These are phyloP conservation scores for Polygonum maritimum DNA, from an alignment of 148 eudicot species.

Conservation along the genomic window DNA sequence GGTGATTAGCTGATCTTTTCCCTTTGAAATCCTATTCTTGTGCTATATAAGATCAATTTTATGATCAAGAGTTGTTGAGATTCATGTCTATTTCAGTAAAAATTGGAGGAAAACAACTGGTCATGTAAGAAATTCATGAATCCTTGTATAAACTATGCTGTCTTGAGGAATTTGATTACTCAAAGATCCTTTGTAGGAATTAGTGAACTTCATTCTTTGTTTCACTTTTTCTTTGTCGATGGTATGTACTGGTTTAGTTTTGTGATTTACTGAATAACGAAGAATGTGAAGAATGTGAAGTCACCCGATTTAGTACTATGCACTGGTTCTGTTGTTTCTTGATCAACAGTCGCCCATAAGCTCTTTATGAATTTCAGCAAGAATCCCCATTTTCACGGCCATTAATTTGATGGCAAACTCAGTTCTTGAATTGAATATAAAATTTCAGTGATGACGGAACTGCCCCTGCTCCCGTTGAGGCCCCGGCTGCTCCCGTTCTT, in stretches of 20 bases:
- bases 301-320: no score
- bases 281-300: not conserved
- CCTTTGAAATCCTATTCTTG: not conserved
- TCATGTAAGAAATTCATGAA: not conserved
- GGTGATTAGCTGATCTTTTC: not conserved
- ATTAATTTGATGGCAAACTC: not conserved
- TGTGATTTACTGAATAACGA: not conserved
- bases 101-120: not conserved
- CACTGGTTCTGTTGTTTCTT: no score
- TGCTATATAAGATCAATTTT: not conserved
- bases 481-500: not conserved
- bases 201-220: no score
- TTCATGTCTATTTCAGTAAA: not conserved
- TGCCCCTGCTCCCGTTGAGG: not conserved
- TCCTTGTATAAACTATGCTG: not conserved
- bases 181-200: no score
- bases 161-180: not conserved
- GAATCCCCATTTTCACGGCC: no score
- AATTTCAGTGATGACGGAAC: conserved; percentile 4
- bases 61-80: not conserved
- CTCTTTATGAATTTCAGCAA: not conserved
- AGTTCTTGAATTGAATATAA: not conserved
- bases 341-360: not conserved
- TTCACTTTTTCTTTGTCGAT: no score
- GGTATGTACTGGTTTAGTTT: not conserved